Base-by-base conservation (phyloP, 2,329 filamentous ascomycete genomes). In the Dichotomopilus funicola region DNA sequence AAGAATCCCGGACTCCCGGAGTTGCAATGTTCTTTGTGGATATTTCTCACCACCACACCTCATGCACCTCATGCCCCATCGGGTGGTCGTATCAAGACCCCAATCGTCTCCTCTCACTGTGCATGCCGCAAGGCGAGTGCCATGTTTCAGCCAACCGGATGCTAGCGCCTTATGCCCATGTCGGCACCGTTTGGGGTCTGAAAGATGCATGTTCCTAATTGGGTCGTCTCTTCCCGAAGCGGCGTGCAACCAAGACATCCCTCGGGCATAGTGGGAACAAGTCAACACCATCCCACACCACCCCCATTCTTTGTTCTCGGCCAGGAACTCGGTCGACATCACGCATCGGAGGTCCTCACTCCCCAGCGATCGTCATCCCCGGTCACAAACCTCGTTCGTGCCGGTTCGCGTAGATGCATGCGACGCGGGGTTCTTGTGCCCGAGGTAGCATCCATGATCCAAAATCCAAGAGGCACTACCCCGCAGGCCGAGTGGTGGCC, bases 191-290 rank as follows among this genome's bases (percentile, higher is more conserved):
- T 3, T 5, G n/a, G 4, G 6, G 12, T 40, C 6, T 19, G 34
- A 12, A 2, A 52, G 40, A 52, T 33, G 6, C 11, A 12, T 6
- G 12, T 8, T 10, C 5, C 3, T 49, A 37, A 49, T 49, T 49
- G 47, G 47, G n/a, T 27, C 19, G 19, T 7, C 12, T 12, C 37
- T 41, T 50, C 44, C 27, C 13, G 31, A 27, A 44, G 36, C 27
- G 36, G 47, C 47, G 36, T 49, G 47, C 40, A 38, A 49, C 35
- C 40, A 27, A 49, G 47, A 49, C 47, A 49, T 33, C 31, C 36
- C 37, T 12, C 12, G 9, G 37, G 37, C 37, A 9, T 40, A 12
- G 9, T 40, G 37, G 37, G 37, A 9, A 9, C 37, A 40, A 40
- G 19, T 27, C 19, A 27, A 27, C 19, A 27, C 19, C 19, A 27